phyloP scores from a whole-genome alignment of 495 filamentous ascomycete species.

The Cryomyces antarcticus region DNA sequence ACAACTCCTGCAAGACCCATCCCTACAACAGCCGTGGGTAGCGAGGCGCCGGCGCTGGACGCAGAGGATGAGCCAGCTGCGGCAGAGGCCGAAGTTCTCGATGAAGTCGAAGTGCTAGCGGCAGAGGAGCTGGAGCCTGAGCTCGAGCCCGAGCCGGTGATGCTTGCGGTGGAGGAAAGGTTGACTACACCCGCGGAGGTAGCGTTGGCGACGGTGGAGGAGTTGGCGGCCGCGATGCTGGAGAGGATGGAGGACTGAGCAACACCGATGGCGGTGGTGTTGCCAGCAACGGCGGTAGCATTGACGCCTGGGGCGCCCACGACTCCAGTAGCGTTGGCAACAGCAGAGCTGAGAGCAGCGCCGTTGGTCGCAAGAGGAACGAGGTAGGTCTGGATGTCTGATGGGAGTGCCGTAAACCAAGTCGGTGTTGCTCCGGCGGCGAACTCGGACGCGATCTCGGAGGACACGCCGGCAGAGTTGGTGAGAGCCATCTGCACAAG shows the following conservation, averaged over 20 bases:
- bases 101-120: not conserved
- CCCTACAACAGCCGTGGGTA: slow-evolving; percentile 16
- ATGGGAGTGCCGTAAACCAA: slow-evolving; percentile 11
- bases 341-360: not conserved
- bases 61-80: slow-evolving; percentile 5
- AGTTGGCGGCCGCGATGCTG: not conserved
- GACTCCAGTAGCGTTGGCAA: not conserved
- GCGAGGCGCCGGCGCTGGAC: slow-evolving; percentile 7
- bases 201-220: not conserved
- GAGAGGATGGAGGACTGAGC: slow-evolving; percentile 1
- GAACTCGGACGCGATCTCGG: slow-evolving; percentile 8
- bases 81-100: not conserved
- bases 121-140: slow-evolving; percentile 1
- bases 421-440: slow-evolving; percentile 5
- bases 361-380: slow-evolving; percentile 2
- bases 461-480: slow-evolving; percentile 6
- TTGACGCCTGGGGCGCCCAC: not conserved
- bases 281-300: not conserved
- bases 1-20: slow-evolving; percentile 17
- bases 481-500: slow-evolving; percentile 4
- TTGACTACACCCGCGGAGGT: not conserved
- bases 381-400: slow-evolving; percentile 10
- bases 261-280: not conserved
- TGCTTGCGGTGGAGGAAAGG: not conserved
- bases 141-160: not conserved